These are phyloP conservation scores for Parmelia sp. DNA, from an alignment of 495 filamentous ascomycete species.

Conservation along the genomic window DNA sequence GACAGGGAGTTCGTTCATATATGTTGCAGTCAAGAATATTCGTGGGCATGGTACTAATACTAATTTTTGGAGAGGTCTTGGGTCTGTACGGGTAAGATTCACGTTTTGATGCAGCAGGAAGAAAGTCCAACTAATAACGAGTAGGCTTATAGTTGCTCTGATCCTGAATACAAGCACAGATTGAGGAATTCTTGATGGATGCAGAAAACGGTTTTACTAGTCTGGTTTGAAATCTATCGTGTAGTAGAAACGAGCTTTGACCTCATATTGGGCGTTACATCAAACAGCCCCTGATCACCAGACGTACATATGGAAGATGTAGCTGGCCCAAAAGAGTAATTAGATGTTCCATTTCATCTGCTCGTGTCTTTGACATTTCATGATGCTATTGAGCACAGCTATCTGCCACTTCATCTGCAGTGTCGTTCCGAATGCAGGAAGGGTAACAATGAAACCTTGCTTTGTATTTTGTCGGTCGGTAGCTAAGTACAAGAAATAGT, in stretches of 20 bases:
- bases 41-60: slow-evolving; percentile 95
- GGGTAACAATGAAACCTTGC: background rate
- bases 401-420: background rate
- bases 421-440: too few species aligned
- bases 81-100: slow-evolving; percentile 83
- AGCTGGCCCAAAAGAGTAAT: background rate
- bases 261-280: background rate
- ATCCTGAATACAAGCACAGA: slow-evolving; percentile 27
- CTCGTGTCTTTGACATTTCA: background rate
- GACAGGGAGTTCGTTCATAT: slow-evolving; percentile 78
- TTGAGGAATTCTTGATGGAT: slow-evolving; percentile 12
- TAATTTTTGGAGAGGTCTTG: slow-evolving; percentile 97
- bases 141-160: slow-evolving; percentile 29
- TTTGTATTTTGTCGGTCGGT: background rate
- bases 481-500: too few species aligned
- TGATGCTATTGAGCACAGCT: background rate
- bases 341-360: background rate
- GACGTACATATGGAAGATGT: background rate
- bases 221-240: background rate
- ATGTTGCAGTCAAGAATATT: slow-evolving; percentile 95
- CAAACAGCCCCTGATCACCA: background rate
- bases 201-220: background rate
- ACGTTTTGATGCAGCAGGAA: background rate
- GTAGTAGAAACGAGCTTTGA: background rate
- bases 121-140: slow-evolving; percentile 11